These are phyloP conservation scores for Stagonosporopsis cucurbitacearum DNA, from an alignment of 2,329 filamentous ascomycete genomes.

Conservation along the genomic window DNA sequence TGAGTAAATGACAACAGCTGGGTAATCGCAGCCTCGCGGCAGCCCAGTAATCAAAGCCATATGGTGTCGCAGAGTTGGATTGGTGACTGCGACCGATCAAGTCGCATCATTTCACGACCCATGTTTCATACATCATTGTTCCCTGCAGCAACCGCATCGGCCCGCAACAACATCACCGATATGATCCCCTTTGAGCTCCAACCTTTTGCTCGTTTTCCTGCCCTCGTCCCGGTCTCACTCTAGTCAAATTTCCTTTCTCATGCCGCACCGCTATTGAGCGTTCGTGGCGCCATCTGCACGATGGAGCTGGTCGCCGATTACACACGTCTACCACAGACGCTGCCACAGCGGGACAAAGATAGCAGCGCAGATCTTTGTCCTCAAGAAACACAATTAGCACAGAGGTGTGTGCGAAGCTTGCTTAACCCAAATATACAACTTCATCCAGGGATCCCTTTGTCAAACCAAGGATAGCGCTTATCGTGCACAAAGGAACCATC, in stretches of 20 bases:
- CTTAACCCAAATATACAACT: background rate
- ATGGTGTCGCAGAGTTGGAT: slow-evolving; percentile 24
- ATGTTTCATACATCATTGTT: slow-evolving; percentile 37
- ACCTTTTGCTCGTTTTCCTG: slow-evolving; percentile 12
- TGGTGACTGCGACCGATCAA: slow-evolving; percentile 33
- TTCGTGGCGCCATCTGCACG: slow-evolving; percentile 32
- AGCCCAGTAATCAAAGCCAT: slow-evolving; percentile 14
- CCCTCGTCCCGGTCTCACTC: slow-evolving; percentile 15
- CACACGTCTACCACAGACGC: slow-evolving; percentile 36
- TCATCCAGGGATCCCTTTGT: slow-evolving; percentile 7
- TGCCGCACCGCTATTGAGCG: slow-evolving; percentile 30
- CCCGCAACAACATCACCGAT: slow-evolving; percentile 27
- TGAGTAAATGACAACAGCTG: slow-evolving; percentile 13
- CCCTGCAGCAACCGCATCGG: slow-evolving; percentile 25
- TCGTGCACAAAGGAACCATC: slow-evolving; percentile 7
- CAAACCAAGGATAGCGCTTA: slow-evolving; percentile 9
- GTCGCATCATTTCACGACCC: slow-evolving; percentile 42
- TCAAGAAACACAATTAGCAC: slow-evolving; percentile 4
- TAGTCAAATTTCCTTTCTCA: slow-evolving; percentile 18
- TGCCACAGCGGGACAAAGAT: slow-evolving; percentile 29
- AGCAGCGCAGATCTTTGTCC: slow-evolving; percentile 25
- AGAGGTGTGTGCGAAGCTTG: slow-evolving; percentile 13
- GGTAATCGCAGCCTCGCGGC: slow-evolving; percentile 11
- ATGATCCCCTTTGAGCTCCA: slow-evolving; percentile 27
- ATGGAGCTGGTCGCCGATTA: slow-evolving; percentile 36